phyloP scores from a whole-genome alignment of 495 filamentous ascomycete genomes.

The Physcia stellaris region DNA sequence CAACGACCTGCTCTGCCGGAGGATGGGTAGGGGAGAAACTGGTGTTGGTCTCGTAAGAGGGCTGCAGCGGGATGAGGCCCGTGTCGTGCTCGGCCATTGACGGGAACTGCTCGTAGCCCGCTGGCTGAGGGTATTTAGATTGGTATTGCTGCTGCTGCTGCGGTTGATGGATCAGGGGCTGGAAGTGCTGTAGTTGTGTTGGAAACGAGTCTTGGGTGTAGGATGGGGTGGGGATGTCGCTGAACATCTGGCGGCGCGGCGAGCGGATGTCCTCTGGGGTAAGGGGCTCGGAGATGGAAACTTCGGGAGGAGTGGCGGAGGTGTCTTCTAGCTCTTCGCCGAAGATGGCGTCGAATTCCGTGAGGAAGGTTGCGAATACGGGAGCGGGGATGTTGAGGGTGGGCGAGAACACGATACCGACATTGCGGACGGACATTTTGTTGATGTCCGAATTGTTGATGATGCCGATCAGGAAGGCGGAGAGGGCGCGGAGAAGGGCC shows the following conservation, averaged over 20 bases:
- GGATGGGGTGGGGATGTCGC: slow-evolving; percentile 51
- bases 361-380: slow-evolving; percentile 84
- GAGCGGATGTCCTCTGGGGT: slow-evolving; percentile 49
- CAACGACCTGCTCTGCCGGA: slow-evolving; percentile 6
- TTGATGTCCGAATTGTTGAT: slow-evolving; percentile 81
- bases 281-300: slow-evolving; percentile 29
- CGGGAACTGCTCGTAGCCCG: slow-evolving; percentile 12
- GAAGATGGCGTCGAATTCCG: slow-evolving; percentile 80
- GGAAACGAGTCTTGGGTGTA: slow-evolving; percentile 49
- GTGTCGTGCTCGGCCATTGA: slow-evolving; percentile 31
- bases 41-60: slow-evolving; percentile 35
- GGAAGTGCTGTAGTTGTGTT: no score
- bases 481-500: slow-evolving; percentile 66
- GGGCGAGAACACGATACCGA: slow-evolving; percentile 97
- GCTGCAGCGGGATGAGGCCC: slow-evolving; percentile 49
- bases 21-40: slow-evolving; percentile 7
- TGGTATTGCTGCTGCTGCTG: no score
- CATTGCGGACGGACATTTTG: slow-evolving; percentile 97
- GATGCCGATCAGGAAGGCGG: slow-evolving; percentile 74
- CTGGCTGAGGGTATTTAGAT: slow-evolving; percentile 2
- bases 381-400: slow-evolving; percentile 94
- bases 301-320: slow-evolving; percentile 26
- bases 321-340: slow-evolving; percentile 51
- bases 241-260: slow-evolving; percentile 56
- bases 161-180: no score